Evolutionary conservation across 345 rosid species (phyloP), one percentile per base, ranked within the genome.

Genomic region (Pseudoturritis turrita): DNA sequence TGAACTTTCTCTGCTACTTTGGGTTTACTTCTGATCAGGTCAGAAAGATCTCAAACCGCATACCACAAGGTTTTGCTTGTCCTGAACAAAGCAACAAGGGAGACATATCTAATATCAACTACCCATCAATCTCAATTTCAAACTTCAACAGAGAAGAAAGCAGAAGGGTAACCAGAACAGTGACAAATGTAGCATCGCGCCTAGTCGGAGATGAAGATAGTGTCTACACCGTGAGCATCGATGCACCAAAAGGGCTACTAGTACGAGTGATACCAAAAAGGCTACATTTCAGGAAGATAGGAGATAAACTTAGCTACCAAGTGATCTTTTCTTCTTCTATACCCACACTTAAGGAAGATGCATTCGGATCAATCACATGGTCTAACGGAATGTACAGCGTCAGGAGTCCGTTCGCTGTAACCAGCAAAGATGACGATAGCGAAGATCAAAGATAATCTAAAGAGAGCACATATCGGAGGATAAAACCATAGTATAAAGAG

Each of bases 61-160:
- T 72, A 17, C 84, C 89, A 0, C 69, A 75, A 0, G 80, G 66
- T 10, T 88, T 85, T 49, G 49, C 77, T 39, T 92, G 91, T 57
- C 83, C 84, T 13, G 52, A 76, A 40, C 75, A 81, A 7, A 83
- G 85, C 6, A 80, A 14, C 69, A 26, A 28, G 0, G 84, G 62
- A 64, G 73, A 79, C 13, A 81, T 86, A 55, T 82, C 88, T 25
- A 81, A 83, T 39, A 80, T 87, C 81, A 90, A 86, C 87, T 88
- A 87, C 73, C 96, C 93, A 54, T 88, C 94, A 19, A 87, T 93
- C 45, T 78, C 87, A 3, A 52, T 88, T 40, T 80, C 81, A 2
- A 73, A 70, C 44, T 76, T 87, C 74, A 36, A 62, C 2, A 78
- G 58, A 26, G 76, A 74, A 47, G 57, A 54, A 55, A 70, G 70